These are phyloP conservation scores for Puccinellia tenuiflora DNA, from an alignment of 176 grass and related monocot genomes.

Conservation along the genomic window DNA sequence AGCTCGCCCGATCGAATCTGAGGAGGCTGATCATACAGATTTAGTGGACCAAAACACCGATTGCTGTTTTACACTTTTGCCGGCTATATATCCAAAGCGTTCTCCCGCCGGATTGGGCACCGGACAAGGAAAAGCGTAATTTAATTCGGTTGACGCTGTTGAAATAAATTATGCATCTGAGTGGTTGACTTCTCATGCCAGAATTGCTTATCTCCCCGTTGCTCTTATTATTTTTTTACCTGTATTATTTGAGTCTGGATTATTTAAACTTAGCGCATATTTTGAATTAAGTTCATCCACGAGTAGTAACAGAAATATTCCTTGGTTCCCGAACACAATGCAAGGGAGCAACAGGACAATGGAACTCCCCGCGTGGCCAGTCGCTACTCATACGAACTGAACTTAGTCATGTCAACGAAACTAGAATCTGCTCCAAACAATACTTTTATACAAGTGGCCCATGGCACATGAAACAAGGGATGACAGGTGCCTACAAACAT, in stretches of 20 bases:
- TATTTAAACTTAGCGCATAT: not conserved
- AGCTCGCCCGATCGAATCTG: not conserved
- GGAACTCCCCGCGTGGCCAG: not conserved
- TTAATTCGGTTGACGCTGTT: not conserved
- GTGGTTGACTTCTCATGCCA: not conserved
- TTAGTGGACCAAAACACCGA: not conserved
- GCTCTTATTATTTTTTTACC: not conserved
- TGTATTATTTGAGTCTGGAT: not conserved
- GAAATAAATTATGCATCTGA: not conserved
- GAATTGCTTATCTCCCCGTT: not conserved
- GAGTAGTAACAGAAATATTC: conserved; percentile 34
- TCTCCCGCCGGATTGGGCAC: not conserved
- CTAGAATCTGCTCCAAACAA: not conserved
- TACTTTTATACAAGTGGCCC: not conserved
- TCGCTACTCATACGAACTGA: not conserved
- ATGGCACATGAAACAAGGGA: not conserved
- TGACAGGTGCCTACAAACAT: not conserved
- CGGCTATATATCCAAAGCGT: not conserved
- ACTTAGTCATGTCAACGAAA: conserved; percentile 13
- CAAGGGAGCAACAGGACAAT: not conserved
- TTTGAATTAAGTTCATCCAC: not conserved
- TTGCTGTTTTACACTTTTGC: not conserved
- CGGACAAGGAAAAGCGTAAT: not conserved
- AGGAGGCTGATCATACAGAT: not conserved
- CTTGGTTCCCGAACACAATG: not conserved